Base-by-base conservation (phyloP, 1,284 basidiomycete genomes). In the Rhodotorula sp. region DNA sequence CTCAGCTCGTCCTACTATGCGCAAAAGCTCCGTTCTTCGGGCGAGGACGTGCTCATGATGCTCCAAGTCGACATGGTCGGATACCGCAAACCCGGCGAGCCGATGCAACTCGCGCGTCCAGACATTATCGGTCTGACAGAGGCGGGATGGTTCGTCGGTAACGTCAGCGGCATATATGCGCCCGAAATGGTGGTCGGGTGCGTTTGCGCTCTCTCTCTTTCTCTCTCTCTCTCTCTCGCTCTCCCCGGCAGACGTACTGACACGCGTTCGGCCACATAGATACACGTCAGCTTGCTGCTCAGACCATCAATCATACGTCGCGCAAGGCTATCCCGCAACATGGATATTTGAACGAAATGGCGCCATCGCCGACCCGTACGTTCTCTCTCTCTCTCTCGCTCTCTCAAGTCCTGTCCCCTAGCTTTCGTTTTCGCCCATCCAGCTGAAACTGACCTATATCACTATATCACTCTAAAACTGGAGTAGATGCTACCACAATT, bases 331-430 rank as follows among this genome's bases (percentile, higher is more conserved):
- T 29, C 18, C 53, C 20, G n/a, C 29, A 7, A 24, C 33, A 20
- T 45, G 58, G 78, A 76, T 80, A 17, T 81, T 81, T 57, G 80
- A 81, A 64, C 68, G 80, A 3, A 79, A 79, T 60, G 80, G 79
- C 0, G 75, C 79, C 1, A 81, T 81, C 60, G 76, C 75, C 0
- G 79, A 80, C 62, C 78, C 78, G 44, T 75, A 67, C 53, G 66
- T 60, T 30, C 33, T 5, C 20, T n/a, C 7, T 51, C 7, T 51
- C 54, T 30, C 37, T 44, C 29, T 48, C 26, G 24, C 54, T n/a
- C 33, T 46, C 37, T 18, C 49, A 24, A 22, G 15, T 30, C 6
- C 22, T 12, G 20, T 66, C n/a, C 42, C 42, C 17, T 37, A 18
- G 29, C 18, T 57, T 46, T 48, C 48, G 4, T 54, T 42, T 12